Conservation (phyloP, 2,329 filamentous ascomycete genomes). For the Xylariaceae sp. region DNA sequence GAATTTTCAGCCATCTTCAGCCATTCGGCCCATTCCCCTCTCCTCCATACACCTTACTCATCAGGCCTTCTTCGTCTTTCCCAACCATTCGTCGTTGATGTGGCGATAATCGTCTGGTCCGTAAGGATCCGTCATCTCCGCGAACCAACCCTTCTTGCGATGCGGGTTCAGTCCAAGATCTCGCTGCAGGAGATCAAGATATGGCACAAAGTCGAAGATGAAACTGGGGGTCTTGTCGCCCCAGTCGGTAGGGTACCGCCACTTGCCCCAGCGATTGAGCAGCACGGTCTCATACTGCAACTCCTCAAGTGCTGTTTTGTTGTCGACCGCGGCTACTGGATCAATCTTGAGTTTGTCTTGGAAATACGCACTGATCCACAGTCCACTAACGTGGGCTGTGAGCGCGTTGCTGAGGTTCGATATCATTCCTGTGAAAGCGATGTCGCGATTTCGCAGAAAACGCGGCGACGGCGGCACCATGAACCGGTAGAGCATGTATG, state of each 20-base stretch:
- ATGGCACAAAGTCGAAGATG: constrained; percentile 72
- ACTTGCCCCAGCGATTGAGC: constrained; percentile 57
- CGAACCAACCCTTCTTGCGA: constrained; percentile 50
- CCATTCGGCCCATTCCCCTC: not conserved
- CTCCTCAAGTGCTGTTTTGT: constrained; percentile 22
- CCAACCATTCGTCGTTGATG: constrained; percentile 50
- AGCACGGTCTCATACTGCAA: constrained; percentile 37
- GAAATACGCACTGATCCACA: constrained; percentile 57
- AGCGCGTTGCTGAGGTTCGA: constrained; percentile 43
- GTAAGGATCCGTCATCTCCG: constrained; percentile 55
- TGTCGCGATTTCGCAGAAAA: constrained; percentile 38
- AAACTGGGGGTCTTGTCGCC: constrained; percentile 63
- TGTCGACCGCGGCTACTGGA: constrained; percentile 4
- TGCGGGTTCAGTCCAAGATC: constrained; percentile 60
- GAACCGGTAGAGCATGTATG: constrained; percentile 44
- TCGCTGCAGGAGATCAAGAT: constrained; percentile 62
- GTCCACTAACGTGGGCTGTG: constrained; percentile 44
- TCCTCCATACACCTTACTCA: not conserved
- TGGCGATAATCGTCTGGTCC: constrained; percentile 54
- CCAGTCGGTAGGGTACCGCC: constrained; percentile 64
- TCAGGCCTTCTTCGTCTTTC: constrained; percentile 8
- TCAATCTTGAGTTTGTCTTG: constrained; percentile 32
- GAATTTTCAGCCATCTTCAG: not conserved
- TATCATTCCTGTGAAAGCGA: constrained; percentile 47
- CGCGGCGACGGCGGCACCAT: constrained; percentile 40